These are phyloP conservation scores for Danielia reshetovae DNA, from an alignment of 805 yeast species.

Conservation along the genomic window DNA sequence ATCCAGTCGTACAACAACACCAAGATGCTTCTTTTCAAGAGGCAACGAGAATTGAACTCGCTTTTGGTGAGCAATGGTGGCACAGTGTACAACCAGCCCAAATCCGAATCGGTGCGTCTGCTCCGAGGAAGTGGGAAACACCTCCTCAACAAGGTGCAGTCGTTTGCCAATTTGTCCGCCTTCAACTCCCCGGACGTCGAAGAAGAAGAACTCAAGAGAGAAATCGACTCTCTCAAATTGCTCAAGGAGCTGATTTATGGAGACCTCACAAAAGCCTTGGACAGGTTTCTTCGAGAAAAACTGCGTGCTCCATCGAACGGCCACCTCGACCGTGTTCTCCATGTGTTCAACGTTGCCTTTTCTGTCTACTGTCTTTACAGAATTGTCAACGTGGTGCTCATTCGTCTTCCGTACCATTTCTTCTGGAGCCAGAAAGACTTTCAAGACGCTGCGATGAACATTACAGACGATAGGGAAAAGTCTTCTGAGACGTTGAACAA, in stretches of 20 bases:
- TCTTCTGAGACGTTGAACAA: conserved; percentile 10
- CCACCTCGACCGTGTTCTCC: conserved; percentile 1
- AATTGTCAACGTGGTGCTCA: conserved; percentile 36
- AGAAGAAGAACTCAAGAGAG: conserved; percentile 33
- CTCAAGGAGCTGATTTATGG: conserved; percentile 28
- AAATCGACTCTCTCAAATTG: conserved; percentile 33
- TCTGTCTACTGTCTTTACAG: conserved; percentile 50
- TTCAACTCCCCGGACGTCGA: conserved; percentile 19
- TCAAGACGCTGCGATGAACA: conserved; percentile 7
- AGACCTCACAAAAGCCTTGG: conserved; percentile 23
- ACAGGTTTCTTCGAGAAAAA: conserved; percentile 8
- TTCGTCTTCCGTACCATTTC: conserved; percentile 36
- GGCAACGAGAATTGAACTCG: conserved; percentile 29
- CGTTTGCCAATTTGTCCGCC: conserved; percentile 33
- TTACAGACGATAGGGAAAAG: conserved; percentile 8
- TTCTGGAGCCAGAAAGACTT: conserved; percentile 7
- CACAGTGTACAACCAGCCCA: conserved; percentile 21
- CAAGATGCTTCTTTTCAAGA: conserved; percentile 26
- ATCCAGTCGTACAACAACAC: conserved; percentile 43
- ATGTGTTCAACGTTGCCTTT: conserved; percentile 23
- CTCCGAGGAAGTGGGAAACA: conserved; percentile 20
- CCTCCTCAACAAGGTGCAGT: conserved; percentile 36
- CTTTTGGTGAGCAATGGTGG: conserved; percentile 21
- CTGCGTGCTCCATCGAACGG: background rate
- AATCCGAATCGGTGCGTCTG: conserved; percentile 7